Evolutionary conservation across 345 rosid species (phyloP).

Genomic region (Euphorbia pulcherrima): DNA sequence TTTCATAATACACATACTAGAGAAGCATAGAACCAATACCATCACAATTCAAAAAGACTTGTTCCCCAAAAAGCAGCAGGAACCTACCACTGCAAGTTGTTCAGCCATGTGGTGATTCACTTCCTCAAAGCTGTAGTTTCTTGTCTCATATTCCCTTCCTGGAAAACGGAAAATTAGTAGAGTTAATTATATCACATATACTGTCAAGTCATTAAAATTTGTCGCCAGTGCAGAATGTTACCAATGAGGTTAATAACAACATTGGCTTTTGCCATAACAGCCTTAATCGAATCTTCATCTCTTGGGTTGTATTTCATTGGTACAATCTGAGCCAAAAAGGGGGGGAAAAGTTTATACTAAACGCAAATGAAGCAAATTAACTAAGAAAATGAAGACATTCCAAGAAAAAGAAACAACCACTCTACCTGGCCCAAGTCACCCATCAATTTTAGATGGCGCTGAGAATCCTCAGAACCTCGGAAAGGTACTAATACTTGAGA

Average conservation of each 20-base stretch:
- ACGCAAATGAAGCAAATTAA: background rate
- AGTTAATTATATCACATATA: background rate
- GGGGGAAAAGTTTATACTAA: background rate
- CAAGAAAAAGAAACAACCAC: background rate
- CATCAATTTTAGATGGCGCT: constrained; percentile 96
- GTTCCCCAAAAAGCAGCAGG: background rate
- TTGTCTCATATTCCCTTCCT: constrained; percentile 93
- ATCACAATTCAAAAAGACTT: background rate
- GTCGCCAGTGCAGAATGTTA: constrained; percentile 24
- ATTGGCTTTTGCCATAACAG: constrained; percentile 99
- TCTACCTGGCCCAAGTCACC: constrained; percentile 97
- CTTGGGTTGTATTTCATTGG: constrained; percentile 89
- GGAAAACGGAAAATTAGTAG: constrained; percentile 16
- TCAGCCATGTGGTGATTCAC: constrained; percentile 79
- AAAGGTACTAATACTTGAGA: constrained; percentile 96
- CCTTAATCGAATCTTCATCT: constrained; percentile 88
- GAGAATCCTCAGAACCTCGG: constrained; percentile 87
- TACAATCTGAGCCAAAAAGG: constrained; percentile 59
- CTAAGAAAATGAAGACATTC: background rate
- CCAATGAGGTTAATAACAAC: constrained; percentile 96
- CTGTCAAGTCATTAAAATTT: background rate
- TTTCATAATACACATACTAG: background rate
- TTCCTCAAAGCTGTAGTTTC: constrained; percentile 95
- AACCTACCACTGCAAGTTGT: constrained; percentile 71
- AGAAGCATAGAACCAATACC: background rate